Conservation (phyloP, 805 yeast species). For the Monosporozyma yasuniensis region DNA sequence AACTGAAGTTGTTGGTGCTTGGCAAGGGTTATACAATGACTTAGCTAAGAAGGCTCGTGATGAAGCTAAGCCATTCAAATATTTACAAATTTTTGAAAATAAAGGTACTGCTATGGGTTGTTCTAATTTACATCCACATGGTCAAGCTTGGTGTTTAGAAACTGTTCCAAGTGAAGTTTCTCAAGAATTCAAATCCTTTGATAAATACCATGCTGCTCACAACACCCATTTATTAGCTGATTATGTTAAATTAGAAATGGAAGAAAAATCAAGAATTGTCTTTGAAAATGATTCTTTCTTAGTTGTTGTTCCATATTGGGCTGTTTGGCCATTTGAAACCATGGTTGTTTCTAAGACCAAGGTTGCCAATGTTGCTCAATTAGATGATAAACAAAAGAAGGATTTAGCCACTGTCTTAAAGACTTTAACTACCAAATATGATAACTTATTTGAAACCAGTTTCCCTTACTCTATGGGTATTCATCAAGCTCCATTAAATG, state of each 20-base stretch:
- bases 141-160: conserved; percentile 72
- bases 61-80: conserved; percentile 40
- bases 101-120: conserved; percentile 79
- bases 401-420: conserved; percentile 52
- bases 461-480: conserved; percentile 80
- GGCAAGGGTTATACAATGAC: conserved; percentile 46
- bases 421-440: conserved; percentile 53
- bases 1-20: conserved; percentile 43
- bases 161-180: conserved; percentile 58
- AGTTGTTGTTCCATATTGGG: conserved; percentile 74
- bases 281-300: conserved; percentile 53
- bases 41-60: conserved; percentile 33
- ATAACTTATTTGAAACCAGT: conserved; percentile 56
- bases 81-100: conserved; percentile 67
- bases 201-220: conserved; percentile 37
- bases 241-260: conserved; percentile 48
- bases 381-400: conserved; percentile 36
- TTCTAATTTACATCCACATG: conserved; percentile 75
- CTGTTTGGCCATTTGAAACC: conserved; percentile 75
- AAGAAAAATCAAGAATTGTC: conserved; percentile 44
- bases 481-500: conserved; percentile 60
- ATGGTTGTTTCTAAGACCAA: conserved; percentile 51
- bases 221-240: conserved; percentile 50
- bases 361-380: conserved; percentile 40
- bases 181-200: conserved; percentile 45